Evolutionary conservation across 352 stramenopile species (phyloP), one percentile per base, ranked within the genome.

Genomic region (Phytophthora citrophthora): DNA sequence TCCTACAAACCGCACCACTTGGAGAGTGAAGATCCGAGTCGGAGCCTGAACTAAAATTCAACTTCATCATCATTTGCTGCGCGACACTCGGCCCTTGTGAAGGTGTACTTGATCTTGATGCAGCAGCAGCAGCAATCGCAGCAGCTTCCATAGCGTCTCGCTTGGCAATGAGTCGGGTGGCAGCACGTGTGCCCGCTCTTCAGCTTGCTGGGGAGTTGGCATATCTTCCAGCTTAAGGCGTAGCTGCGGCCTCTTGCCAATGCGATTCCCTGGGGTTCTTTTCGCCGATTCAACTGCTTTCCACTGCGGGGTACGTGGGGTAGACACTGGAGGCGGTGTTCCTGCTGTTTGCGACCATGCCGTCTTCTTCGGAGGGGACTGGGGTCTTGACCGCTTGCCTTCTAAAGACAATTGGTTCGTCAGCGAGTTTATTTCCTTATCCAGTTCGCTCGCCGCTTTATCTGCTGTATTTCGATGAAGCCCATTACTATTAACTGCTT

Each of bases 201-300:
- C 88, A 2, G 88, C 88, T 74, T 95, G 83, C 43, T 95, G 88
- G 4, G 86, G 79, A 8, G 88, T 95, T 23, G 88, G 88, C 88
- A 95, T 95, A 31, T 94, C 86, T 66, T 95, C 88, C 3, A 95
- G 68, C 55, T 95, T 93, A 9, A 95, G 64, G 9, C 84, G 78
- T 36, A 95, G 60, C 29, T 83, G 74, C 16, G 86, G 86, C 7
- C 88, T 79, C 36, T 91, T 93, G 10, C 57, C 61, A 12, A 31
- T 59, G 34, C 60, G 64, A 53, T 9, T 68, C 12, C 26, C 32
- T 16, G 48, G 18, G 0, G 56, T 63, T 16, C 23, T 74, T 41
- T 64, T 69, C 11, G 61, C 54, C 23, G 65, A 72, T 18, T 75
- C 61, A 13, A 69, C 48, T 40, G 40, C 38, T 66, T 68, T 72